Evolutionary conservation across 306 rosid species (phyloP), one percentile per base, ranked within the genome.

Genomic region (Lathyrus tuberosus): DNA sequence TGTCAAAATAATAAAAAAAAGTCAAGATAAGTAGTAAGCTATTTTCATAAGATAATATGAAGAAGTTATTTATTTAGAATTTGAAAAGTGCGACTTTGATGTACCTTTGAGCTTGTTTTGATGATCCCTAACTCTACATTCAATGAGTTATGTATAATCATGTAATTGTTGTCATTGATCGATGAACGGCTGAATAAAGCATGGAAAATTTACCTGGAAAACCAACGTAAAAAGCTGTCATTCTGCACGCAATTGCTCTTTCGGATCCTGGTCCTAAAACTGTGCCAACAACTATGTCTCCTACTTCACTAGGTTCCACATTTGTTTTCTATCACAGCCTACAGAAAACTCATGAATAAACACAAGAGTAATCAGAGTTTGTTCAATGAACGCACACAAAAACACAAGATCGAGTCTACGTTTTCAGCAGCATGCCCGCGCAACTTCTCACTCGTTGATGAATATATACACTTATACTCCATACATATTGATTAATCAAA

Each of bases 171-270:
- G 28, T 18, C 53, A 52, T 33, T 16, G 67, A 49, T 30, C 5
- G 35, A 30, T 4, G 35, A 30, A 30, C n/a, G 15, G 17, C 26
- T 38, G n/a, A 60, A 61, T 37, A 33, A 26, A 12, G 28, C 30
- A 12, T 30, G 10, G 4, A 66, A 70, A 79, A 58, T 53, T 57
- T 81, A 90, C 98, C 97, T 2, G 97, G 97, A 78, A 93, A 88
- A 75, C 98, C 94, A 28, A 92, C 96, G 67, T 85, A 93, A 65
- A 93, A 85, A 69, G n/a, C n/a, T n/a, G n/a, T n/a, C n/a, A n/a
- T n/a, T n/a, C n/a, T n/a, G n/a, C n/a, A n/a, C n/a, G n/a, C n/a
- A n/a, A n/a, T n/a, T n/a, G n/a, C n/a, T n/a, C n/a, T n/a, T n/a
- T n/a, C n/a, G n/a, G n/a, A n/a, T n/a, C n/a, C n/a, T n/a, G n/a